A percentile compares a stretch with the other conserved stretches of the same genome.
These are phyloP conservation scores for Acanthamoeba culbertsoni DNA, from an alignment of 208 protist species.

Conservation along the genomic window DNA sequence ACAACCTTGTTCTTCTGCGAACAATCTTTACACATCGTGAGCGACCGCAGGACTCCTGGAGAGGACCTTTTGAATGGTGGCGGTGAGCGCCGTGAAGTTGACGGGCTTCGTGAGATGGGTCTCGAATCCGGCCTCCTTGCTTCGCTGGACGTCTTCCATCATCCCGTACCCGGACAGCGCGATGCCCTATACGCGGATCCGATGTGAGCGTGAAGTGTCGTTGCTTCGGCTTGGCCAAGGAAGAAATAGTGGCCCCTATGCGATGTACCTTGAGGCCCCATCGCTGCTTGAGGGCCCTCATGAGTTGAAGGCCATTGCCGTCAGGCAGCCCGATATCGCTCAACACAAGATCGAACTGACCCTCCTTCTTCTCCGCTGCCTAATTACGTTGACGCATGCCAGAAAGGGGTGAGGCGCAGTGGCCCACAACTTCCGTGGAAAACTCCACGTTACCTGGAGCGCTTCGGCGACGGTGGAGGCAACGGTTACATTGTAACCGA, in stretches of 20 bases:
- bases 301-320: background rate
- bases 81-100: background rate
- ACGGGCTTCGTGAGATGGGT: background rate
- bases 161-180: slow-evolving; percentile 53
- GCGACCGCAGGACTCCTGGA: too few species aligned
- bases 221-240: too few species aligned
- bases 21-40: too few species aligned
- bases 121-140: slow-evolving; percentile 5
- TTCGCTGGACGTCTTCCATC: slow-evolving; percentile 49
- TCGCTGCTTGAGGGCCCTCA: background rate
- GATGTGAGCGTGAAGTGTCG: too few species aligned
- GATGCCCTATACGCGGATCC: background rate
- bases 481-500: background rate
- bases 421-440: background rate
- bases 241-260: too few species aligned
- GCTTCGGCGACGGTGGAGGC: slow-evolving; percentile 19
- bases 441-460: background rate
- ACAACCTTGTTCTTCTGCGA: too few species aligned
- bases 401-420: background rate
- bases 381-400: background rate
- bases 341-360: slow-evolving; percentile 36
- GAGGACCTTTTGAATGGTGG: background rate
- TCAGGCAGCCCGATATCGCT: slow-evolving; percentile 59
- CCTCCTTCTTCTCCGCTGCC: background rate
- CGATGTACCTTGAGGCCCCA: background rate